A percentile compares a stretch with the other conserved stretches of the same genome.
These are phyloP conservation scores for Adansonia madagascariensis DNA, from an alignment of 441 rosid genomes.

Conservation along the genomic window DNA sequence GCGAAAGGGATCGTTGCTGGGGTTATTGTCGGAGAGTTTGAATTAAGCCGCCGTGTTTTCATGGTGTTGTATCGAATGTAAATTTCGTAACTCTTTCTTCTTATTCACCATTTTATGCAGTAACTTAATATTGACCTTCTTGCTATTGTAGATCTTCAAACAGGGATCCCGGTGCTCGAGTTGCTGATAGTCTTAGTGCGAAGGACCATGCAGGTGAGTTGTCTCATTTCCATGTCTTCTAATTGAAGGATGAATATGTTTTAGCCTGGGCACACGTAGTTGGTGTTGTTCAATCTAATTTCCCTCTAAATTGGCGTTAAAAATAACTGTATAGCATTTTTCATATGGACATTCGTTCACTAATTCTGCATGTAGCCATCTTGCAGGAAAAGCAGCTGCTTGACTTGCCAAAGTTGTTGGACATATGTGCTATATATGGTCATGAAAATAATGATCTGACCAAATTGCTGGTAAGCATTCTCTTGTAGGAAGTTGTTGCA, in stretches of 20 bases:
- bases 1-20: constrained; percentile 87
- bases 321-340: background rate
- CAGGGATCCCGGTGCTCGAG: constrained; percentile 84
- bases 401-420: constrained; percentile 92
- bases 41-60: constrained; percentile 81
- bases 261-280: constrained; percentile 2
- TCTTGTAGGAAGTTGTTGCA: background rate
- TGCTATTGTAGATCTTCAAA: constrained; percentile 78
- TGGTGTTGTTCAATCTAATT: constrained; percentile 9
- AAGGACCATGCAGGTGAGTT: constrained; percentile 75
- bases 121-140: background rate
- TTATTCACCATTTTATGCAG: background rate
- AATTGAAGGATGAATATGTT: background rate
- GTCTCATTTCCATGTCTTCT: constrained; percentile 4
- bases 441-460: constrained; percentile 90
- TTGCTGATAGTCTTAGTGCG: constrained; percentile 68
- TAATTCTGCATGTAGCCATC: constrained; percentile 63
- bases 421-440: constrained; percentile 89
- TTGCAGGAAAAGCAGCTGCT: constrained; percentile 93
- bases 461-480: constrained; percentile 61
- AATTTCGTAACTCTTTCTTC: constrained; percentile 13
- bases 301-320: background rate
- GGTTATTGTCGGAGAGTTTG: constrained; percentile 82
- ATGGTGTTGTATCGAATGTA: constrained; percentile 92
- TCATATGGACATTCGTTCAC: constrained; percentile 46